Conservation (phyloP, 495 filamentous ascomycete species). For the Apiosordaria backusii region DNA sequence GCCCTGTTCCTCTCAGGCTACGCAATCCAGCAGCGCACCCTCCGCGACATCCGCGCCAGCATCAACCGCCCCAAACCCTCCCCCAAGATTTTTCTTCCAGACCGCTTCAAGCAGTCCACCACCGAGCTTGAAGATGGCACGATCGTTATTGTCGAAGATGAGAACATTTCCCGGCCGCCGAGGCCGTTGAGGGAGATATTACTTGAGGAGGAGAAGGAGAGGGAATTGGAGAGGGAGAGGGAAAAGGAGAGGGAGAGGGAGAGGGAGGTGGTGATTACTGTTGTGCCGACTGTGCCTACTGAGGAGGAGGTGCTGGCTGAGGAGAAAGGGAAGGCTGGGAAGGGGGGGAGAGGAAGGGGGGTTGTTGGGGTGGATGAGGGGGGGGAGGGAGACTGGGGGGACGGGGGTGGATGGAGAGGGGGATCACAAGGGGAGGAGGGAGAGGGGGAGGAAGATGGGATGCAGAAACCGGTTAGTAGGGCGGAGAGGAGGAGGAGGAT, state of each 20-base stretch:
- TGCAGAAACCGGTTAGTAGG: conserved; percentile 37
- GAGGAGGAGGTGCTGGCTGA: conserved; percentile 7
- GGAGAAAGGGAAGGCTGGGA: neutral
- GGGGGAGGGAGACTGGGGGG: neutral
- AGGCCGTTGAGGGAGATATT: neutral
- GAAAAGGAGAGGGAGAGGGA: conserved; percentile 27
- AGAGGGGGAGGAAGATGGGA: conserved; percentile 15
- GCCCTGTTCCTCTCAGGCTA: conserved; percentile 53
- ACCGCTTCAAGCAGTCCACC: conserved; percentile 33
- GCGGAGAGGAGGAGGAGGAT: conserved; percentile 49
- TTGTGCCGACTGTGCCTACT: conserved; percentile 25
- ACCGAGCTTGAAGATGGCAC: conserved; percentile 23
- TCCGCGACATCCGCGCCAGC: conserved; percentile 46
- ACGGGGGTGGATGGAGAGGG: neutral
- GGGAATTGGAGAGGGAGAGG: conserved; percentile 30
- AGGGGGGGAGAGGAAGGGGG: neutral
- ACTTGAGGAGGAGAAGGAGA: neutral
- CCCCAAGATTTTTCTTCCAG: conserved; percentile 45
- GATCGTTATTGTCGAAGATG: conserved; percentile 6
- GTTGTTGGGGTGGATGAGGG: neutral
- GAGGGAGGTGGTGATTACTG: conserved; percentile 28
- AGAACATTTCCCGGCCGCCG: conserved; percentile 1
- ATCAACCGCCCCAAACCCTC: conserved; percentile 42
- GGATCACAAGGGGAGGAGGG: conserved; percentile 17
- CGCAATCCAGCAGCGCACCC: conserved; percentile 53